Evolutionary conservation across 129 eudicot genomes (phyloP).

Genomic region (Arctium lappa): DNA sequence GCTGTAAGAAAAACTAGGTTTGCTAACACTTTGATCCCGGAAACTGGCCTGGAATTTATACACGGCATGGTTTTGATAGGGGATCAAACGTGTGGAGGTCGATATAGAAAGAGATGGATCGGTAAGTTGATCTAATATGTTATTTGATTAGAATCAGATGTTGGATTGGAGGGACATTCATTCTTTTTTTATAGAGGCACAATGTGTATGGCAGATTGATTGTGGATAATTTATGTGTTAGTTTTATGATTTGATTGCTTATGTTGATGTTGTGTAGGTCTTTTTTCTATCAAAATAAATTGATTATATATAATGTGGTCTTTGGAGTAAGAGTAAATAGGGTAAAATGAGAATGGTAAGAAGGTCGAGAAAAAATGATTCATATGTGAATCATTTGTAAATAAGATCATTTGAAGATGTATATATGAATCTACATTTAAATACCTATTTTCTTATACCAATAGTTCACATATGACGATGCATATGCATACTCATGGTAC

Average conservation of each 20-base stretch:
- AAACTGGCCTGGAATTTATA: conserved; percentile 27
- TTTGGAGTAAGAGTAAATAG: neutral
- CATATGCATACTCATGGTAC: too few species aligned
- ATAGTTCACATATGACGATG: too few species aligned
- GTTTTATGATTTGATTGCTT: neutral
- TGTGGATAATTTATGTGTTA: neutral
- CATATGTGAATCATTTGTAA: neutral
- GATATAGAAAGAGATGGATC: conserved; percentile 3
- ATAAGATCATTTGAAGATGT: neutral
- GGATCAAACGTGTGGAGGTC: conserved; percentile 25
- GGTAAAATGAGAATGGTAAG: neutral
- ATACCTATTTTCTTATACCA: too few species aligned
- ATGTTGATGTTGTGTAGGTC: neutral
- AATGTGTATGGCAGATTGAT: neutral
- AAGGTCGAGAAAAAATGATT: neutral
- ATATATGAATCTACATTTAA: neutral
- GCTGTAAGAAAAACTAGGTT: conserved; percentile 7
- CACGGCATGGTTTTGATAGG: conserved; percentile 1
- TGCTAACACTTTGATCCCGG: conserved; percentile 28
- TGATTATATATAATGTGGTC: neutral
- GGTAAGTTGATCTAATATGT: conserved; percentile 18
- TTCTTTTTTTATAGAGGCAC: conserved; percentile 30
- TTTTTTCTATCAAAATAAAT: neutral
- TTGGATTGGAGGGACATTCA: conserved; percentile 10
- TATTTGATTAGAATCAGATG: conserved; percentile 25